These are phyloP conservation scores for Xylaria acuta DNA, from an alignment of 495 filamentous ascomycete genomes.

Conservation along the genomic window DNA sequence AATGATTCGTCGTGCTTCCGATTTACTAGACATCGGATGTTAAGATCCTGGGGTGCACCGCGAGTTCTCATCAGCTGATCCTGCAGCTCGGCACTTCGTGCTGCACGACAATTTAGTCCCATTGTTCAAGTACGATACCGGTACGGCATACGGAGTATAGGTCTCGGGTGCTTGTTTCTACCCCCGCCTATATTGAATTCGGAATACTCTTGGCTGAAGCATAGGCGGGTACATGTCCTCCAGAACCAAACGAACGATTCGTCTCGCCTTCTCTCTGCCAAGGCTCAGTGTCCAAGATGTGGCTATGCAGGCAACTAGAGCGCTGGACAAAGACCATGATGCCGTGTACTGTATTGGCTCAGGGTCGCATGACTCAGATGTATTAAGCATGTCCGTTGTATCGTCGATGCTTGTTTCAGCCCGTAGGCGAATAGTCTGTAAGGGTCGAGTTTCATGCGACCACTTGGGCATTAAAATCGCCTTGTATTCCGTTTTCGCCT, in stretches of 20 bases:
- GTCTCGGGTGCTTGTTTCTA: slow-evolving; percentile 25
- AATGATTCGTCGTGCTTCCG: slow-evolving; percentile 24
- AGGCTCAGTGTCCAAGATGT: slow-evolving; percentile 11
- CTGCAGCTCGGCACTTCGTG: slow-evolving; percentile 28
- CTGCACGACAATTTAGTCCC: slow-evolving; percentile 29
- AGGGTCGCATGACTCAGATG: slow-evolving; percentile 30
- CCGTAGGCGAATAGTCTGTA: slow-evolving; percentile 34
- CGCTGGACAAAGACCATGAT: not conserved
- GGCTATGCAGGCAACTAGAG: not conserved
- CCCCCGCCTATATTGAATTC: slow-evolving; percentile 8
- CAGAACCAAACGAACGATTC: slow-evolving; percentile 8
- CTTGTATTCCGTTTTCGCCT: slow-evolving; percentile 23
- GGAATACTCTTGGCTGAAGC: slow-evolving; percentile 9
- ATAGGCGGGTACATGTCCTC: not conserved
- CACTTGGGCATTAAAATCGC: slow-evolving; percentile 21
- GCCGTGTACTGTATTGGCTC: slow-evolving; percentile 13
- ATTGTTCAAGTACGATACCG: slow-evolving; percentile 17
- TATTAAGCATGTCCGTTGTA: slow-evolving; percentile 30
- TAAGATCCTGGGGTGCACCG: slow-evolving; percentile 29
- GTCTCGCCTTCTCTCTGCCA: slow-evolving; percentile 4
- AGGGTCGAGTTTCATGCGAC: slow-evolving; percentile 32
- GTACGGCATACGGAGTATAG: slow-evolving; percentile 15
- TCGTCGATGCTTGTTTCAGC: slow-evolving; percentile 42
- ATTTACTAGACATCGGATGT: slow-evolving; percentile 14
- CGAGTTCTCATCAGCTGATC: slow-evolving; percentile 27